Evolutionary conservation across 257 asterid genomes (phyloP).

Genomic region (Verbena officinalis): DNA sequence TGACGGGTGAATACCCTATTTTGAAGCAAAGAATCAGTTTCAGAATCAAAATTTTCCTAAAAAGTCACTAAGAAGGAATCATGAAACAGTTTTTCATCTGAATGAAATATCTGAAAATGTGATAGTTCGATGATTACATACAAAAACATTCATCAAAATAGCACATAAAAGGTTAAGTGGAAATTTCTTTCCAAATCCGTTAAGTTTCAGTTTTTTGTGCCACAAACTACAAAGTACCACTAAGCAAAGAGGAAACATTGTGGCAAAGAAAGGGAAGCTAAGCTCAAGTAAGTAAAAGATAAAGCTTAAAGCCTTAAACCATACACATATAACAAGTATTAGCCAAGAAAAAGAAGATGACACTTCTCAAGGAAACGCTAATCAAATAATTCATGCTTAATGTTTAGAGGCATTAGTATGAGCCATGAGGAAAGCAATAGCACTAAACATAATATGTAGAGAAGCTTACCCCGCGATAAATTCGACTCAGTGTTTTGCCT

Average conservation of each 20-base stretch:
- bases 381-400: conserved; percentile 12
- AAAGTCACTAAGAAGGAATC: conserved; percentile 23
- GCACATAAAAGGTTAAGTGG: conserved; percentile 17
- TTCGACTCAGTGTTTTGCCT: conserved; percentile 74
- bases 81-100: not conserved
- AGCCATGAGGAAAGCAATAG: conserved; percentile 5
- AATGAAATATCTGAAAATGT: conserved; percentile 12
- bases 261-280: conserved; percentile 21
- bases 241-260: not conserved
- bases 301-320: not conserved
- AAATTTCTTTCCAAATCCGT: conserved; percentile 2
- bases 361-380: not conserved
- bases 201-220: conserved; percentile 5
- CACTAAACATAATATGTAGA: conserved; percentile 22
- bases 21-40: conserved; percentile 22
- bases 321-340: not conserved
- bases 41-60: conserved; percentile 24
- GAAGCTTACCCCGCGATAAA: conserved; percentile 81
- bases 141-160: not conserved
- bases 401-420: conserved; percentile 8
- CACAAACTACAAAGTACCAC: conserved; percentile 16
- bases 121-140: conserved; percentile 7
- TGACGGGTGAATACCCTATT: conserved; percentile 95
- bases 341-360: conserved; percentile 15
- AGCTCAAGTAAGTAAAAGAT: conserved; percentile 19